Evolutionary conservation across 805 yeast species (phyloP).

Genomic region (Tetrapisispora taiwanensis): DNA sequence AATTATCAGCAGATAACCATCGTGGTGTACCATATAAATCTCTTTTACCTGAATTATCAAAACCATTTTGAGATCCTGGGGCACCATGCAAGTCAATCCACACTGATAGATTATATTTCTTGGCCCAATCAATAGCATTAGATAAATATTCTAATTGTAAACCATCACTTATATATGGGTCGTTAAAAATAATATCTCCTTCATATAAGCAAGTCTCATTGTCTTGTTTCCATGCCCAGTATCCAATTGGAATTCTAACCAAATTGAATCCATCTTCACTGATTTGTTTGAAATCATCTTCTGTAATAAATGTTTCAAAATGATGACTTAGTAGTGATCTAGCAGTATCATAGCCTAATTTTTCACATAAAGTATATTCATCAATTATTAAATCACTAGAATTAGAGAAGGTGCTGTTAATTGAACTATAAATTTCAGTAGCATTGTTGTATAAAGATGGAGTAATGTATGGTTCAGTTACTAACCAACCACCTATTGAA

Average conservation of each 20-base stretch:
- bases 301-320: constrained; percentile 51
- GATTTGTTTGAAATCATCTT: constrained; percentile 45
- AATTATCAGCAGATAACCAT: constrained; percentile 34
- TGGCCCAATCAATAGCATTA: constrained; percentile 59
- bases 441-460: constrained; percentile 39
- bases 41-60: constrained; percentile 69
- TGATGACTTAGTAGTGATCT: constrained; percentile 35
- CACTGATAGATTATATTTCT: constrained; percentile 47
- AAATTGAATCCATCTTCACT: constrained; percentile 48
- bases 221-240: constrained; percentile 58
- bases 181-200: constrained; percentile 28
- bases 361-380: constrained; percentile 46
- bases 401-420: background rate
- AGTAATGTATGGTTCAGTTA: constrained; percentile 60
- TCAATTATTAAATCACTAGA: constrained; percentile 30
- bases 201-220: constrained; percentile 12
- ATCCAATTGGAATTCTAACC: constrained; percentile 72
- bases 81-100: constrained; percentile 74
- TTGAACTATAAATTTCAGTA: background rate
- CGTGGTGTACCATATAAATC: constrained; percentile 32
- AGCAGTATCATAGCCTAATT: constrained; percentile 41
- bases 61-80: constrained; percentile 82
- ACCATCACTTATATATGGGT: constrained; percentile 55
- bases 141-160: constrained; percentile 51
- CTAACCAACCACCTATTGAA: constrained; percentile 63